phyloP scores from a whole-genome alignment of 1,284 basidiomycete genomes.

The Neonothopanus nambi region DNA sequence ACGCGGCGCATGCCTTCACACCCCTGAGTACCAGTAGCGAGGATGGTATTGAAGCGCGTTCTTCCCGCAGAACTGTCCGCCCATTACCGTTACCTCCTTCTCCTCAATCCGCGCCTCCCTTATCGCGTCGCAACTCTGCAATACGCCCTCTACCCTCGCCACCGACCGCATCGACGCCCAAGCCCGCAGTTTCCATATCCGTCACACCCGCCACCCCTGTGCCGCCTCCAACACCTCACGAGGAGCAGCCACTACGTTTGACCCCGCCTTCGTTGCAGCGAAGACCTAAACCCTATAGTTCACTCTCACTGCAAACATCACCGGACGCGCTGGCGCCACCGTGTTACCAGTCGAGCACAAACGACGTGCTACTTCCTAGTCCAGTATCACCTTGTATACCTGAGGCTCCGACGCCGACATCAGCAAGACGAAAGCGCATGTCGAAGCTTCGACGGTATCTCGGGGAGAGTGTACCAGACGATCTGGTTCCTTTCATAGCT shows the following conservation, averaged over 20 bases:
- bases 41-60: background rate
- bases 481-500: constrained; percentile 21
- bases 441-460: constrained; percentile 33
- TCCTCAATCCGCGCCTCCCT: background rate
- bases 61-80: background rate
- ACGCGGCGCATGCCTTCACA: no score
- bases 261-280: background rate
- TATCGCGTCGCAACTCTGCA: background rate
- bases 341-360: background rate
- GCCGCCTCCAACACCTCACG: background rate
- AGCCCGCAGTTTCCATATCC: background rate
- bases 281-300: background rate
- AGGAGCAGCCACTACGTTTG: background rate
- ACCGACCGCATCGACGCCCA: background rate
- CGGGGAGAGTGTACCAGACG: constrained; percentile 30
- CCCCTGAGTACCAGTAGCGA: no score
- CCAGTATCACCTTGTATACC: constrained; percentile 11
- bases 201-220: constrained; percentile 2
- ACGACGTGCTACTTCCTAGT: background rate
- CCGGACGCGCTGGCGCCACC: background rate
- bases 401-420: constrained; percentile 26
- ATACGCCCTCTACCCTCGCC: background rate
- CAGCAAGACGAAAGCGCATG: constrained; percentile 27
- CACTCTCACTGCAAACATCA: background rate
- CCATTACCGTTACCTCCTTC: constrained; percentile 1